Evolutionary conservation across 345 rosid species (phyloP).

Genomic region (Hirschfeldia incana): DNA sequence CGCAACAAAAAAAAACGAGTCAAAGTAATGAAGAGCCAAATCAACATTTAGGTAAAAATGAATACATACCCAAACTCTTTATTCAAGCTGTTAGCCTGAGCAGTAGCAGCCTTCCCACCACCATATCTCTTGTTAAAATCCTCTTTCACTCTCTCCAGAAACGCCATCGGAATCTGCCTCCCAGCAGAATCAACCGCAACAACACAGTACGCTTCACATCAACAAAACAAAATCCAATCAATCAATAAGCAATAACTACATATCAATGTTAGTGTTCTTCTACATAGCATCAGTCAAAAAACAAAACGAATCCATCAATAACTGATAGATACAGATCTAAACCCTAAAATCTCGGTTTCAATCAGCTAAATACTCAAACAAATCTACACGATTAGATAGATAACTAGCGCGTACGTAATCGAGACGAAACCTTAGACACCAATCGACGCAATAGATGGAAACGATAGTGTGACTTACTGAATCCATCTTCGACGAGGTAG

Average conservation of each 20-base stretch:
- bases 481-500: not conserved
- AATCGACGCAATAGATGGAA: too few species aligned
- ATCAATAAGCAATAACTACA: too few species aligned
- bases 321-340: too few species aligned
- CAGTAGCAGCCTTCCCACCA: not conserved
- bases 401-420: too few species aligned
- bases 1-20: not conserved
- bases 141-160: not conserved
- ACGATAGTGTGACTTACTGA: not conserved
- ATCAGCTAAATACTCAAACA: not conserved
- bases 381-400: too few species aligned
- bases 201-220: not conserved
- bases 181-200: not conserved
- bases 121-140: not conserved
- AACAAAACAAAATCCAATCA: not conserved
- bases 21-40: not conserved
- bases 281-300: not conserved
- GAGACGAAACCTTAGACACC: too few species aligned
- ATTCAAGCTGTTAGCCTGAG: not conserved
- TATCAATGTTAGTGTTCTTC: not conserved
- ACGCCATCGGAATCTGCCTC: not conserved
- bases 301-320: not conserved
- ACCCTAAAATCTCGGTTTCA: too few species aligned
- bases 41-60: not conserved
- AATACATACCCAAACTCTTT: not conserved